Evolutionary conservation across 768 basidiomycete species (phyloP), one percentile per base, ranked within the genome.

Genomic region (Strobilomyces dryophilus): DNA sequence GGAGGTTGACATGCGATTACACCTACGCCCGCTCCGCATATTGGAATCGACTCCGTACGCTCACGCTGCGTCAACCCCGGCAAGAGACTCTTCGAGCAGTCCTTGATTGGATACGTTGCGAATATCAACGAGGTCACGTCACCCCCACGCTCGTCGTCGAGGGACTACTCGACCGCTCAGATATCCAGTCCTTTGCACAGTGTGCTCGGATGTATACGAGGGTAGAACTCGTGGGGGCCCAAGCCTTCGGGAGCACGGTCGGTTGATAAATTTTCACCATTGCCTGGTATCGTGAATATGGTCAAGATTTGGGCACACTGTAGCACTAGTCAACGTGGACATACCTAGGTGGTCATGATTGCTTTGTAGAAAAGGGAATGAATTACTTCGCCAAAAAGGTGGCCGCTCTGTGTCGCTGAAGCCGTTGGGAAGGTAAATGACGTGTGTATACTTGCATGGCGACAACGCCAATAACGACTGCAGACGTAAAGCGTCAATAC

Each of bases 41-140:
- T 26, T 66, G 66, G 66, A 55, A 55, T 35, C 53, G 48, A 17
- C 53, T 66, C 9, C 56, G 34, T 18, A 54, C 43, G n/a, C 54
- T 66, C 41, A 63, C 55, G 1, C 56, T 66, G 18, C 59, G 64
- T 24, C 59, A 61, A 24, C 60, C 66, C 3, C 57, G 66, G 18
- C 48, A 37, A 12, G 66, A 66, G 8, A 60, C 63, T 0, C 52
- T 66, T 18, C 54, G 48, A 14, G 45, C 54, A 15, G 31, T 66
- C 5, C 52, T 57, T 0, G 66, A 67, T 6, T 66, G 66, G 66
- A 47, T 61, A 35, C 51, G 45, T 26, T 51, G 37, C 24, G 61
- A 58, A 8, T 52, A 29, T 20, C 47, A 55, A 14, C 54, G 51
- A 32, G 53, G 56, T 4, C 55, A 50, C 10, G 5, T 26, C 31